Percentiles rank a stretch among this genome's conserved stretches.
Conservation (phyloP, 75 land plant genomes). For the Sequoia sempervirens region DNA sequence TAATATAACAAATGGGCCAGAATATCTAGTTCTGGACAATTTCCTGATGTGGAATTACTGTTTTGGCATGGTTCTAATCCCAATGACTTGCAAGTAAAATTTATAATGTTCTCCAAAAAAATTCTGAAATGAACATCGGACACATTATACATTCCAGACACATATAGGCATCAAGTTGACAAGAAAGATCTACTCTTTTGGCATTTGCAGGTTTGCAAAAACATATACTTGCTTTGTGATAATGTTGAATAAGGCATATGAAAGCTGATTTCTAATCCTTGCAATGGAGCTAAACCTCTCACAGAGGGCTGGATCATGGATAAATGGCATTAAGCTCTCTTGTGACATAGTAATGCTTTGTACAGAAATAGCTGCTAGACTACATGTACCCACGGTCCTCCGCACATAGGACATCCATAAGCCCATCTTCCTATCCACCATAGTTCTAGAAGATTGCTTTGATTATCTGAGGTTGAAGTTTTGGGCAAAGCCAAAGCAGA, state of each 20-base stretch:
- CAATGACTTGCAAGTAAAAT: neutral
- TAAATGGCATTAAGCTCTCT: neutral
- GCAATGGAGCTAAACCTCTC: neutral
- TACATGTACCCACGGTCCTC: constrained; percentile 88
- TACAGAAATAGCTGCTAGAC: constrained; percentile 31
- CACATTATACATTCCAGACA: neutral
- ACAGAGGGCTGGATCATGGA: neutral
- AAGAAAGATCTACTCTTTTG: neutral
- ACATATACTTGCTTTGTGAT: neutral
- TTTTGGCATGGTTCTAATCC: neutral
- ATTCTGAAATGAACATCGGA: neutral
- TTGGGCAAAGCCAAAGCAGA: constrained; percentile 67
- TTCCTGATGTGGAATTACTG: neutral
- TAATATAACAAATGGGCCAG: neutral
- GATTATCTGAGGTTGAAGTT: constrained; percentile 20
- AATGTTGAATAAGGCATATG: neutral
- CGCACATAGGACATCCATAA: constrained; percentile 94
- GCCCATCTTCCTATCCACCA: constrained; percentile 98
- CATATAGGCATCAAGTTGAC: neutral
- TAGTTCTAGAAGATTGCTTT: constrained; percentile 45
- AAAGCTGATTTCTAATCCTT: neutral
- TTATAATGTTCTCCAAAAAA: neutral
- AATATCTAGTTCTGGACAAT: neutral
- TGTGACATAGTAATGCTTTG: neutral
- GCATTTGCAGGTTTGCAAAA: neutral